phyloP scores from a whole-genome alignment of 257 asterid species.

The Ilex aquifolium region DNA sequence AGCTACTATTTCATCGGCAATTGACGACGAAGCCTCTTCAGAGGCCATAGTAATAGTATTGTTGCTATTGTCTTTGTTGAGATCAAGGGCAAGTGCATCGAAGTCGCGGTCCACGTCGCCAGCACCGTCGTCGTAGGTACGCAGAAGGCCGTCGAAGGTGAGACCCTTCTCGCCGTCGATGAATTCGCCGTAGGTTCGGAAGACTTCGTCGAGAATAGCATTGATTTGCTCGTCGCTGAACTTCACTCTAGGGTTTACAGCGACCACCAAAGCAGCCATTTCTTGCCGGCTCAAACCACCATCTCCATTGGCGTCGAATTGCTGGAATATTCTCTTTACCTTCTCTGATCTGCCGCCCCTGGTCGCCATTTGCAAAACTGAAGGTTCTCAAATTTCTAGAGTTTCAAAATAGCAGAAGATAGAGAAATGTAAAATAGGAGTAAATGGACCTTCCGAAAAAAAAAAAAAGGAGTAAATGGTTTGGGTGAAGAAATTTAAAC shows the following conservation, averaged over 20 bases:
- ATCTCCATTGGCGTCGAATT: constrained; percentile 68
- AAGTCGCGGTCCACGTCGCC: constrained; percentile 98
- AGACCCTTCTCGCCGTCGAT: constrained; percentile 84
- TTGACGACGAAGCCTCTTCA: constrained; percentile 76
- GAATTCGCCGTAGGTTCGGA: constrained; percentile 83
- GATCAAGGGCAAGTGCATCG: constrained; percentile 87
- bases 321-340: constrained; percentile 79
- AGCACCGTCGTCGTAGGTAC: constrained; percentile 97
- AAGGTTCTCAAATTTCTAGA: too few relatives aligned
- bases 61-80: constrained; percentile 52
- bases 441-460: too few relatives aligned
- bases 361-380: constrained; percentile 44
- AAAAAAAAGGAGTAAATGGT: too few relatives aligned
- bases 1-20: constrained; percentile 63
- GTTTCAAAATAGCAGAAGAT: too few relatives aligned
- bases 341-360: constrained; percentile 98
- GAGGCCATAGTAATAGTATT: constrained; percentile 22
- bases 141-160: constrained; percentile 80
- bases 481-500: too few relatives aligned
- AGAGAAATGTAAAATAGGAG: too few relatives aligned
- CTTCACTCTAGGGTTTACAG: constrained; percentile 88
- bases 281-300: constrained; percentile 89
- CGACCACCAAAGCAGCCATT: constrained; percentile 89
- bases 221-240: constrained; percentile 93
- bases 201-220: constrained; percentile 90